Conservation (phyloP, 257 asterid species). For the Misopates orontium region DNA sequence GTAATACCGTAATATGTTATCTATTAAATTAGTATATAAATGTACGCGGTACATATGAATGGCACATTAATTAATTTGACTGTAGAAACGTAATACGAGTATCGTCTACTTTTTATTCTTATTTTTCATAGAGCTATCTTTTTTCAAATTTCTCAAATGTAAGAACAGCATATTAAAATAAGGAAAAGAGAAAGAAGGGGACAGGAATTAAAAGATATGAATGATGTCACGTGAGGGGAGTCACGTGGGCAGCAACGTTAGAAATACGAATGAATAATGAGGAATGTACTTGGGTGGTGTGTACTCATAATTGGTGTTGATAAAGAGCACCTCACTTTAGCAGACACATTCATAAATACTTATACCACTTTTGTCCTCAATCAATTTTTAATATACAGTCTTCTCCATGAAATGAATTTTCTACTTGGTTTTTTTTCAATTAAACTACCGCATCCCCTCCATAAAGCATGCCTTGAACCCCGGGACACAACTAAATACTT, state of each 20-base stretch:
- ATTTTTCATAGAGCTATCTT: no score
- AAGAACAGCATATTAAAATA: no score
- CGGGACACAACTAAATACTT: slow-evolving; percentile 52
- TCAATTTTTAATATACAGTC: slow-evolving; percentile 2
- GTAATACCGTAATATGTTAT: no score
- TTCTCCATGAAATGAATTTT: slow-evolving; percentile 5
- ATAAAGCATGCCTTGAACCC: slow-evolving; percentile 59
- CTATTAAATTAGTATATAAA: no score
- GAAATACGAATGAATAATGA: slow-evolving; percentile 41
- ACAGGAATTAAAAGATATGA: slow-evolving; percentile 3
- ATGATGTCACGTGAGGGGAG: slow-evolving; percentile 44
- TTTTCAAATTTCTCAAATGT: no score
- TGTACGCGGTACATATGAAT: no score
- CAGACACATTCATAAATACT: slow-evolving; percentile 53
- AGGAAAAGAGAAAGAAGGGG: background rate
- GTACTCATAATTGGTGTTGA: slow-evolving; percentile 65
- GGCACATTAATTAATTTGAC: no score
- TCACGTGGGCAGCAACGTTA: slow-evolving; percentile 35
- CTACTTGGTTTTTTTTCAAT: no score
- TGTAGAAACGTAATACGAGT: no score
- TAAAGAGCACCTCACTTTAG: slow-evolving; percentile 52
- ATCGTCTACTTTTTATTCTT: no score
- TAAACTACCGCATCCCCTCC: slow-evolving; percentile 25
- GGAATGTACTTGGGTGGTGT: slow-evolving; percentile 59
- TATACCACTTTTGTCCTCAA: slow-evolving; percentile 37